Percentiles rank a stretch among this genome's conserved stretches.
Conservation (phyloP, 2,329 filamentous ascomycete species). For the Cordyceps cicadae region DNA sequence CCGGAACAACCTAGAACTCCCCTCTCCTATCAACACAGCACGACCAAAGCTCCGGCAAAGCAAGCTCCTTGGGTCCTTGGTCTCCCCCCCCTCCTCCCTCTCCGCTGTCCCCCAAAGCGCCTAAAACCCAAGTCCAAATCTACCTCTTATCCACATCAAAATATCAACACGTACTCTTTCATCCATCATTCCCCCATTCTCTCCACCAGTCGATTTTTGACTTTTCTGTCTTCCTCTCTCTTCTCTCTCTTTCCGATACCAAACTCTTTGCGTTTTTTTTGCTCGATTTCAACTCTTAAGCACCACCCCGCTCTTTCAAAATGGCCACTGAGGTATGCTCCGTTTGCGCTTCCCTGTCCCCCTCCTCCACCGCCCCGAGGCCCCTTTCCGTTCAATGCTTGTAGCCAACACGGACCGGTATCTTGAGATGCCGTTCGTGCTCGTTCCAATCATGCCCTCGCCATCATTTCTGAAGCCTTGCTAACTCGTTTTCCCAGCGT, state of each 20-base stretch:
- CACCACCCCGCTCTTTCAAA: slow-evolving; percentile 24
- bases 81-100: slow-evolving; percentile 14
- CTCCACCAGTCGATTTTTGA: slow-evolving; percentile 16
- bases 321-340: slow-evolving; percentile 56
- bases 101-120: slow-evolving; percentile 5
- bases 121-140: slow-evolving; percentile 18
- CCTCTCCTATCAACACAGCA: neutral
- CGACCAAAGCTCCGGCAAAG: neutral
- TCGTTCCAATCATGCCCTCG: neutral
- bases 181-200: slow-evolving; percentile 19
- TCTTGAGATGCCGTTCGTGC: neutral
- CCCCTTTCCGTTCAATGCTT: slow-evolving; percentile 1
- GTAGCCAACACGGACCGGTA: neutral
- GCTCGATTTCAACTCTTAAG: slow-evolving; percentile 12
- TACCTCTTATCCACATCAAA: slow-evolving; percentile 20
- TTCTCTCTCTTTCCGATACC: slow-evolving; percentile 4
- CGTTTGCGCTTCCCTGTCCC: slow-evolving; percentile 12
- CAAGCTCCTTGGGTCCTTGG: neutral
- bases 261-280: slow-evolving; percentile 6
- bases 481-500: slow-evolving; percentile 38
- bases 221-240: slow-evolving; percentile 12
- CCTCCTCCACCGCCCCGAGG: neutral
- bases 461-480: neutral
- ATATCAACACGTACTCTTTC: slow-evolving; percentile 25
- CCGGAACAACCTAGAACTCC: too few species aligned